Evolutionary conservation across 306 rosid species (phyloP), one percentile per base, ranked within the genome.

Genomic region (Cucurbita moschata): DNA sequence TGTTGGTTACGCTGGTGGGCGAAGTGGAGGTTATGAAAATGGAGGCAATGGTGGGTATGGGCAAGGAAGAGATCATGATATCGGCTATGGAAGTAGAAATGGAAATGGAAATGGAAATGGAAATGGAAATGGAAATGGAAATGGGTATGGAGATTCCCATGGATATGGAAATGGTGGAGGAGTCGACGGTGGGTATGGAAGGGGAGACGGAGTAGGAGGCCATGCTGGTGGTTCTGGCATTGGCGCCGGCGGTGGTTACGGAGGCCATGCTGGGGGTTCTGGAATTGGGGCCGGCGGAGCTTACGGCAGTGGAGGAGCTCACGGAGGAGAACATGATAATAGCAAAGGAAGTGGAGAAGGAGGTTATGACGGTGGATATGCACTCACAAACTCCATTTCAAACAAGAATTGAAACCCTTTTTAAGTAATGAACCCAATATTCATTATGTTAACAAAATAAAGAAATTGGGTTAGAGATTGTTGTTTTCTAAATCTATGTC

Each of bases 321-420:
- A 44, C 49, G 85, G 86, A 26, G 89, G 87, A 10, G 90, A 82
- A 7, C 76, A 83, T 60, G 85, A 89, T 26, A 73, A 64, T 10
- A 84, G 83, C 9, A 79, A 83, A 1, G 92, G 77, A 55, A 66
- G 78, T 4, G 83, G 82, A 30, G 83, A 84, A 0, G 92, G 87
- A 4, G 88, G 92, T 11, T 80, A 83, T 49, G 97, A 90, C 49
- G 90, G 90, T 69, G 72, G 72, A 19, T 87, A 88, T 82, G 78
- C 76, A n/a, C 86, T 26, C 39, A 23, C 23, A 57, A 57, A 57
- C 3, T 23, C 63, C n/a, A 57, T 57, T 40, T 57, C 39, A 10
- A 57, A 57, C 1, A 3, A 57, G 16, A 57, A 30, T 6, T 30
- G 10, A 59, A 59, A 26, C 8, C 42, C 42, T 12, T 26, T 1